Conservation (phyloP, 1,284 basidiomycete species). For the Melampsora americana region DNA sequence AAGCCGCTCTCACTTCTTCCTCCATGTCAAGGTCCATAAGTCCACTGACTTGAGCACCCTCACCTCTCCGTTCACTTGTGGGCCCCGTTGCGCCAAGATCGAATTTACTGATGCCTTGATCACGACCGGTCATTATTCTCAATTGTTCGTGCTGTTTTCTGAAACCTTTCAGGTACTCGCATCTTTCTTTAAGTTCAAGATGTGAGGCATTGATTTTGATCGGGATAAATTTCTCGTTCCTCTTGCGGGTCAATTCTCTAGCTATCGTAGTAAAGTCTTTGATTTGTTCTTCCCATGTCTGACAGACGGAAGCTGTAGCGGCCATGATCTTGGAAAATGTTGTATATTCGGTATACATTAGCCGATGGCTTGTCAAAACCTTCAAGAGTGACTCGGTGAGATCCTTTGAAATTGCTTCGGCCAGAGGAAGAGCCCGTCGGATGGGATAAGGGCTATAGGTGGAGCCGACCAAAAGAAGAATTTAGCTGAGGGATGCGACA, state of each 20-base stretch:
- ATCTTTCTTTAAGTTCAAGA: conserved; percentile 82
- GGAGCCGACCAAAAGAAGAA: conserved; percentile 26
- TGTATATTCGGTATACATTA: conserved; percentile 89
- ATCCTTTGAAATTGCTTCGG: conserved; percentile 95
- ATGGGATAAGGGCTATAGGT: conserved; percentile 75
- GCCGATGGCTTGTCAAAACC: conserved; percentile 80
- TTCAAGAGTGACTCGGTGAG: conserved; percentile 92
- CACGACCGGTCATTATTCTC: conserved; percentile 93
- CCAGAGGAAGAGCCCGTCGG: conserved; percentile 86
- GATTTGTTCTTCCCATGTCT: conserved; percentile 92
- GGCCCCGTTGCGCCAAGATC: conserved; percentile 65
- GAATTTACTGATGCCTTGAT: conserved; percentile 71
- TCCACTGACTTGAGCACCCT: conserved; percentile 46
- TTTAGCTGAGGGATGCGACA: neutral
- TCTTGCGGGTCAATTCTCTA: conserved; percentile 86
- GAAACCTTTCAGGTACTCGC: conserved; percentile 84
- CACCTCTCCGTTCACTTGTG: conserved; percentile 48
- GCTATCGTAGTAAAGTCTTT: conserved; percentile 98
- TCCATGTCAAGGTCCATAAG: conserved; percentile 82
- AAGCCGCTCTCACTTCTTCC: conserved; percentile 89
- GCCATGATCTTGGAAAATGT: conserved; percentile 82
- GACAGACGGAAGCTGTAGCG: conserved; percentile 77
- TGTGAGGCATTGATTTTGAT: conserved; percentile 93
- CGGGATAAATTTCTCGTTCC: conserved; percentile 89
- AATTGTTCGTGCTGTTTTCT: conserved; percentile 96